Conservation (phyloP, 345 rosid genomes). For the Cardamine chenopodiifolia region DNA sequence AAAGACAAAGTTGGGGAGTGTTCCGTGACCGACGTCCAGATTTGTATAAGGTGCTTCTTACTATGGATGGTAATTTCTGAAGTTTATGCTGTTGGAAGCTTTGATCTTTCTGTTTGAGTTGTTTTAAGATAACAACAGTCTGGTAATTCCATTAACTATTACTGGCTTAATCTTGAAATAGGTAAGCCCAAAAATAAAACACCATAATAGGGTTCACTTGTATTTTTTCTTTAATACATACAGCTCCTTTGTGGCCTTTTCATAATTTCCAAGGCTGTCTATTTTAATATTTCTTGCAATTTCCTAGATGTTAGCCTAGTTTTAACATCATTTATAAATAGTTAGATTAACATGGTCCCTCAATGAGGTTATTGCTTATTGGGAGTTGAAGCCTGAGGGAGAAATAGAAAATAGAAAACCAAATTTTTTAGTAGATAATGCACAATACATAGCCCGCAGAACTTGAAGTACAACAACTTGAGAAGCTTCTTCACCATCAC, state of each 20-base stretch:
- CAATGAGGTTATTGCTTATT: no score
- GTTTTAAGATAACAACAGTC: constrained; percentile 4
- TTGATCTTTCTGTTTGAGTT: neutral
- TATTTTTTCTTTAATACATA: neutral
- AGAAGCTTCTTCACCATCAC: neutral
- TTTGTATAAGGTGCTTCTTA: constrained; percentile 83
- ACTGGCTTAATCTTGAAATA: constrained; percentile 5
- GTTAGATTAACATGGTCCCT: no score
- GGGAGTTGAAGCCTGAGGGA: no score
- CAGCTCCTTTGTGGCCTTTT: neutral
- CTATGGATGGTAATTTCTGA: constrained; percentile 68
- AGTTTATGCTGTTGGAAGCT: neutral
- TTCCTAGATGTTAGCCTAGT: neutral
- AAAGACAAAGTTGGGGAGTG: constrained; percentile 88
- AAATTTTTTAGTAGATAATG: neutral
- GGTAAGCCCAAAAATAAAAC: constrained; percentile 1
- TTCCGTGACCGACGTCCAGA: constrained; percentile 92
- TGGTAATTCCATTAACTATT: neutral
- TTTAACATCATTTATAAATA: no score
- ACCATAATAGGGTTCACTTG: neutral
- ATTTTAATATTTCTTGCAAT: neutral
- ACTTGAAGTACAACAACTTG: neutral
- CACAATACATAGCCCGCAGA: neutral
- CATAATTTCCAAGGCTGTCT: neutral
- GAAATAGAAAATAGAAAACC: no score